Base-by-base conservation (phyloP, 768 basidiomycete genomes). In the Hebeloma cylindrosporum region DNA sequence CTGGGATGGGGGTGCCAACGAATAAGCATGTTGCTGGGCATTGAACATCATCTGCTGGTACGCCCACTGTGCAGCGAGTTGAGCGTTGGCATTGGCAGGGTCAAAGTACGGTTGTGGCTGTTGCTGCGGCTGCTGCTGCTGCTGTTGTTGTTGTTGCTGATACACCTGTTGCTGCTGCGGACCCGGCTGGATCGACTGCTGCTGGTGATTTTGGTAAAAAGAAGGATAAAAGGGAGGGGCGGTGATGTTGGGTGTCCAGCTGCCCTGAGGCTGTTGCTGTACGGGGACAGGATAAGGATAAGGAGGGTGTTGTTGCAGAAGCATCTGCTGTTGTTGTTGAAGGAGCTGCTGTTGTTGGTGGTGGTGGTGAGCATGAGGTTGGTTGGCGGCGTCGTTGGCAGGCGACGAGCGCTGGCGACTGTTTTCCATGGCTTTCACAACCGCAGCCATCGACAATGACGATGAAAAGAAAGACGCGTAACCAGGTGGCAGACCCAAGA, bases 1-100 rank as follows among this genome's bases (percentile, higher is more conserved):
- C 39, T 74, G 73, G 73, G 64, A 51, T 70, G 73, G 53, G 78
- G 61, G 57, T 73, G 75, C 34, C 67, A 71, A 35, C n/a, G n/a
- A n/a, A n/a, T n/a, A n/a, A n/a, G n/a, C n/a, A n/a, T n/a, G n/a
- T n/a, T 80, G 79, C 54, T 82, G 78, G 35, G 82, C 82, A 57
- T 78, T 82, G 69, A 80, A 85, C 82, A 92, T 82, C 88, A 91
- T 90, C 59, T 91, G 88, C 66, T 90, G 88, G 68, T 92, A 92
- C 27, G 88, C 86, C 88, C 89, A 92, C 63, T 88, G 86, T 3
- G 87, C 83, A 45, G 82, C 80, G 44, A 88, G 79, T 52, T 85
- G 85, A 40, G 85, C 85, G 52, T 84, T 80, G 20, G 83, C 83
- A 50, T 84, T 82, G 37, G 78, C 66, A 10, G 84, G 85, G 64